Evolutionary conservation across 371 early-diverging fungal genomes (phyloP).

Genomic region (Mortierella sp.): DNA sequence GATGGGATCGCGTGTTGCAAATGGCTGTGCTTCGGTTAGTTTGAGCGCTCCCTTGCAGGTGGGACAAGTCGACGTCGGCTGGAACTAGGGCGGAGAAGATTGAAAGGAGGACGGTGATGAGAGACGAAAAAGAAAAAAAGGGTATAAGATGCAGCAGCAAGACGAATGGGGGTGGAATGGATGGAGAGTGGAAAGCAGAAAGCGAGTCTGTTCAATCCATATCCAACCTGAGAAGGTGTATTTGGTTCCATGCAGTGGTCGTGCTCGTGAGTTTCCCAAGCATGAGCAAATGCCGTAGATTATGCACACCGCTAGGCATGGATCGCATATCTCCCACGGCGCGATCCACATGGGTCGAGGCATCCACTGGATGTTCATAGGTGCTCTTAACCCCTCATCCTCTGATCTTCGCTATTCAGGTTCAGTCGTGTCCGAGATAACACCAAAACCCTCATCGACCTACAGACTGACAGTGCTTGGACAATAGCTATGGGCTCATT

Average conservation of each 20-base stretch:
- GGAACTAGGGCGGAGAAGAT: not conserved
- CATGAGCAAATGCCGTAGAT: too few relatives aligned
- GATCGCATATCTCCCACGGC: too few relatives aligned
- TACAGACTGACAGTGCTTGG: not conserved
- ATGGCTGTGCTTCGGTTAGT: too few relatives aligned
- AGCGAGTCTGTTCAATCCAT: constrained; percentile 10
- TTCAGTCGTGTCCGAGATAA: constrained; percentile 33
- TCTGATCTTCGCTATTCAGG: constrained; percentile 6
- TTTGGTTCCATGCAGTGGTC: constrained; percentile 2
- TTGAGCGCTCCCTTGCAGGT: too few relatives aligned
- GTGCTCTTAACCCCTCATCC: not conserved
- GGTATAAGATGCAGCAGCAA: too few relatives aligned
- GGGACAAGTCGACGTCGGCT: too few relatives aligned
- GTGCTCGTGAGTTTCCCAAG: too few relatives aligned
- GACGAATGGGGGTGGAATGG: too few relatives aligned
- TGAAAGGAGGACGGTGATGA: not conserved
- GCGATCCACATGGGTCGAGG: constrained; percentile 1
- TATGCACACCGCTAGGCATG: too few relatives aligned
- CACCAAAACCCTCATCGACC: not conserved
- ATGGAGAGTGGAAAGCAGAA: not conserved
- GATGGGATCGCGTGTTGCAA: too few relatives aligned
- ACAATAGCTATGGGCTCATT: constrained; percentile 12
- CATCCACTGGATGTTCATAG: not conserved
- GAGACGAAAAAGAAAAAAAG: not conserved
- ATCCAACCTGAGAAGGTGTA: constrained; percentile 23